phyloP scores from a whole-genome alignment of 2,329 filamentous ascomycete species.

The Neofusicoccum kwambonambiense region DNA sequence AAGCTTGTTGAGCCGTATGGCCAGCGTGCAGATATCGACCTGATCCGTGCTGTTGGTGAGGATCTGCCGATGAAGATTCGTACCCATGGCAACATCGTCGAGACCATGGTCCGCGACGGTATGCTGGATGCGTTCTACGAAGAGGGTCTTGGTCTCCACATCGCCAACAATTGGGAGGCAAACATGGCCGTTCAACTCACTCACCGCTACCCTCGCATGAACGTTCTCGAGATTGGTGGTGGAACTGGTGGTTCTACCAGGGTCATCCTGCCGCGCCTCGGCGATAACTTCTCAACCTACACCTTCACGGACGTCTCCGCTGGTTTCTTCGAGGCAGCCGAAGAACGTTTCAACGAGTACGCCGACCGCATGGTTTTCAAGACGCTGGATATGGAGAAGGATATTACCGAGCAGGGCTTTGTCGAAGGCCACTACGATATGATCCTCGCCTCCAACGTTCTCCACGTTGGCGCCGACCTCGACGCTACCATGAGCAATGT shows the following conservation, averaged over 20 bases:
- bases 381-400: too few species aligned
- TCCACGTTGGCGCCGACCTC: conserved; percentile 23
- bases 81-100: background rate
- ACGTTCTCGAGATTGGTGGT: conserved; percentile 21
- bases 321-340: conserved; percentile 17
- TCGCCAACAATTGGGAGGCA: too few species aligned
- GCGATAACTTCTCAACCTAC: conserved; percentile 19
- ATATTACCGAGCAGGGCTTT: conserved; percentile 1
- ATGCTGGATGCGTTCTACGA: background rate
- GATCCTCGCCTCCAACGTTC: conserved; percentile 21
- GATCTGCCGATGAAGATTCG: background rate
- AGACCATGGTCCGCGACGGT: background rate
- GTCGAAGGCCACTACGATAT: conserved; percentile 21
- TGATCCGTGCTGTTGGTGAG: background rate
- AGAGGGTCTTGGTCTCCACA: background rate
- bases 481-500: conserved; percentile 17
- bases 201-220: background rate
- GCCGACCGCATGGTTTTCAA: conserved; percentile 17
- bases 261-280: background rate
- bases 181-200: background rate
- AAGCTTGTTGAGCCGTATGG: too few species aligned
- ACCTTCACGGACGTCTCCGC: conserved; percentile 23
- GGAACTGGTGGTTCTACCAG: conserved; percentile 21
- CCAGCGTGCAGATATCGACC: too few species aligned
- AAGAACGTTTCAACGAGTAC: conserved; percentile 7